A percentile compares a stretch with the other conserved stretches of the same genome.
Conservation (phyloP, 2,329 filamentous ascomycete genomes). For the Hypoxylon rubiginosum region DNA sequence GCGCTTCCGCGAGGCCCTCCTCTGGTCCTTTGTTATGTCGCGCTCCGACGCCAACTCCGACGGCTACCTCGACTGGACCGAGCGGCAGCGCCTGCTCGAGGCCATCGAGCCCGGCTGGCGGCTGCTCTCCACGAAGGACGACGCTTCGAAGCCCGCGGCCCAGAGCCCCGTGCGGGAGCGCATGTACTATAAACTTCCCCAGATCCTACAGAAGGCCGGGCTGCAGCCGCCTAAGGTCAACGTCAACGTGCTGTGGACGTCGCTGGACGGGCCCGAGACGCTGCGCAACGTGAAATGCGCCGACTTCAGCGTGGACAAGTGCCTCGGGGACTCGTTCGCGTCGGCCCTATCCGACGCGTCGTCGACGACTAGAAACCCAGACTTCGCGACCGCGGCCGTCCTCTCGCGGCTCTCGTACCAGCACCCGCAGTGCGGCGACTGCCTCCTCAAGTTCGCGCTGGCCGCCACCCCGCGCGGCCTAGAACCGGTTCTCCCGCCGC, state of each 20-base stretch:
- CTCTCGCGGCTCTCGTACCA: conserved; percentile 56
- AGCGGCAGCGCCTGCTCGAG: conserved; percentile 55
- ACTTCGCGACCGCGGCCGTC: conserved; percentile 57
- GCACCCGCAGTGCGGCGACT: conserved; percentile 58
- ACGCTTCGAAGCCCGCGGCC: conserved; percentile 50
- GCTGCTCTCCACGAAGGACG: conserved; percentile 38
- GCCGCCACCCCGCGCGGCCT: conserved; percentile 54
- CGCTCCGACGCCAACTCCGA: conserved; percentile 55
- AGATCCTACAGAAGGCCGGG: conserved; percentile 54
- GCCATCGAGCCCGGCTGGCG: conserved; percentile 54
- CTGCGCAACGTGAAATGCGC: conserved; percentile 57
- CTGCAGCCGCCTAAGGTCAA: conserved; percentile 57
- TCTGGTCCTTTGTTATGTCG: conserved; percentile 60
- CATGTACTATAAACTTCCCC: conserved; percentile 56
- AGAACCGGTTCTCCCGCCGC: conserved; percentile 54
- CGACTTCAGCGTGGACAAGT: conserved; percentile 58
- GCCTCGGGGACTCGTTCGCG: conserved; percentile 58
- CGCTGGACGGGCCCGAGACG: conserved; percentile 57
- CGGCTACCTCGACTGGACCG: conserved; percentile 57
- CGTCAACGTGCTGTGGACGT: conserved; percentile 58
- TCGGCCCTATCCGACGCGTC: conserved; percentile 53
- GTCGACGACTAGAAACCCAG: conserved; percentile 52
- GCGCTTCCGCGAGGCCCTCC: conserved; percentile 57
- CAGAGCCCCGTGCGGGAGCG: conserved; percentile 52
- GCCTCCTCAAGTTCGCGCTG: conserved; percentile 57